Conservation (phyloP, 768 basidiomycete species). For the Trichaptum fuscoviolaceum region DNA sequence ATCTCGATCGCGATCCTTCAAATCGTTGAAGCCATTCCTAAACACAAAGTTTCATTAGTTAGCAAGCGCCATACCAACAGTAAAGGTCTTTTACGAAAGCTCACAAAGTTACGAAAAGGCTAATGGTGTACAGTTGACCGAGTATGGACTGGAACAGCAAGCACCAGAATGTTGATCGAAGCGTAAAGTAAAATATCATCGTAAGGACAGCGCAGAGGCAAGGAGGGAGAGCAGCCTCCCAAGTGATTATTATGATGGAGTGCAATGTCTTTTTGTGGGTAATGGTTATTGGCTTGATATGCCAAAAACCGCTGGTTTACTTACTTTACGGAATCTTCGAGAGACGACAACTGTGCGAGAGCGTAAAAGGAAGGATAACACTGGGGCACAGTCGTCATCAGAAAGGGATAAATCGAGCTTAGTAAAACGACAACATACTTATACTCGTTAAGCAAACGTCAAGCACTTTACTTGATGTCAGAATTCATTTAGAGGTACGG, state of each 20-base stretch:
- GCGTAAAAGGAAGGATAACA: slow-evolving; percentile 15
- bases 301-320: background rate
- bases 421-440: slow-evolving; percentile 6
- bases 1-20: background rate
- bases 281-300: background rate
- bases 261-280: background rate
- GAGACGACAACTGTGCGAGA: slow-evolving; percentile 16
- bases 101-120: slow-evolving; percentile 23
- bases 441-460: slow-evolving; percentile 4
- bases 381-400: slow-evolving; percentile 1
- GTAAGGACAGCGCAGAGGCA: slow-evolving; percentile 20
- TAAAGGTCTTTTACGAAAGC: background rate
- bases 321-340: slow-evolving; percentile 17
- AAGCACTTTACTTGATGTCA: background rate
- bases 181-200: slow-evolving; percentile 16
- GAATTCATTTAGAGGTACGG: background rate
- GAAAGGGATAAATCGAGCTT: too few relatives aligned
- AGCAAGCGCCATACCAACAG: background rate
- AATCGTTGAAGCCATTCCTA: background rate
- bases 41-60: background rate
- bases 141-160: slow-evolving; percentile 22
- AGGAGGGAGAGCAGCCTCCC: slow-evolving; percentile 24
- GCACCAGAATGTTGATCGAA: slow-evolving; percentile 20
- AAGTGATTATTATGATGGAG: slow-evolving; percentile 18
- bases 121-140: slow-evolving; percentile 25